A percentile compares a stretch with the other conserved stretches of the same genome.
Conservation (phyloP, 1,139 yeast genomes). For the Yamadazyma mexicana region DNA sequence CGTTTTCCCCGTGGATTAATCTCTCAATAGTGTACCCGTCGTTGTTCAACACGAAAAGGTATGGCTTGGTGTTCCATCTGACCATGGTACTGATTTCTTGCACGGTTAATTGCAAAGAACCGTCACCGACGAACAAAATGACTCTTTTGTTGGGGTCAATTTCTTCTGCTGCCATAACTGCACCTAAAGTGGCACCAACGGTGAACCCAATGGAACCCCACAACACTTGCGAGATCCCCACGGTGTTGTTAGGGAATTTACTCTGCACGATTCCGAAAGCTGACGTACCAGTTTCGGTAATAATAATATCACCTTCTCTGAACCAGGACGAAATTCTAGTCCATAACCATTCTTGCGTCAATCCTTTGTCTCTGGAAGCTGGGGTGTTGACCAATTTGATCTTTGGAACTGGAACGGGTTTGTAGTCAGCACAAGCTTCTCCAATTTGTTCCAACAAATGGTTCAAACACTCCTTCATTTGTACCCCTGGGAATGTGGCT, state of each 20-base stretch:
- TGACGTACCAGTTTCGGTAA: slow-evolving; percentile 89
- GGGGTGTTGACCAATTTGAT: slow-evolving; percentile 35
- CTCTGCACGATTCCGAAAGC: slow-evolving; percentile 84
- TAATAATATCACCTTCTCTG: slow-evolving; percentile 74
- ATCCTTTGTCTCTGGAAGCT: slow-evolving; percentile 24
- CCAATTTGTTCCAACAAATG: slow-evolving; percentile 42
- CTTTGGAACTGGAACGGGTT: slow-evolving; percentile 49
- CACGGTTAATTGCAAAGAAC: slow-evolving; percentile 84
- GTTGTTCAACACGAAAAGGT: slow-evolving; percentile 79
- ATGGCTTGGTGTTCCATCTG: slow-evolving; percentile 78
- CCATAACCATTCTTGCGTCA: slow-evolving; percentile 85
- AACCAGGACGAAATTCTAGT: slow-evolving; percentile 71
- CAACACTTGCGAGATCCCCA: slow-evolving; percentile 83
- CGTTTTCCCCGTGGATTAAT: slow-evolving; percentile 78
- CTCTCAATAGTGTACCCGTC: slow-evolving; percentile 90
- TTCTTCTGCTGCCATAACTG: slow-evolving; percentile 81
- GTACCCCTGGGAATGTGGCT: slow-evolving; percentile 76
- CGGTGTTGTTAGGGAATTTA: slow-evolving; percentile 68
- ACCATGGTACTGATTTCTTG: slow-evolving; percentile 85
- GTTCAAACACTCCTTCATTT: slow-evolving; percentile 69
- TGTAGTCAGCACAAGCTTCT: slow-evolving; percentile 37
- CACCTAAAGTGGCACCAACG: slow-evolving; percentile 84
- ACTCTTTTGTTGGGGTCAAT: slow-evolving; percentile 69
- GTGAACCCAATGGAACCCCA: slow-evolving; percentile 93
- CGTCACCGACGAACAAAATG: slow-evolving; percentile 84